phyloP scores from a whole-genome alignment of 192 early-diverging fungal species.

The Spinellus fusiger region DNA sequence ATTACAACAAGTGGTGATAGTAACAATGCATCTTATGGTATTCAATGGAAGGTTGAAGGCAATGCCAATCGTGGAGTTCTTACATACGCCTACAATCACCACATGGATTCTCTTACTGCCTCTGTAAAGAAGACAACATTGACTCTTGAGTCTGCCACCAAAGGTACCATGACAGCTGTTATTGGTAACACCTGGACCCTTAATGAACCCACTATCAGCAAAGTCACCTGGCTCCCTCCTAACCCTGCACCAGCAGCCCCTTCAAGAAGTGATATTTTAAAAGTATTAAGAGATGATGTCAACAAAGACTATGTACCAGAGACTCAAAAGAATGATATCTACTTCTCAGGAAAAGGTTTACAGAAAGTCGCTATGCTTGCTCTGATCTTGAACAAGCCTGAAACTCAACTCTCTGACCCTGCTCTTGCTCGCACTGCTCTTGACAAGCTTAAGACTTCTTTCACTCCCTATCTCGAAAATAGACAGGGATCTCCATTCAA shows the following conservation, averaged over 20 bases:
- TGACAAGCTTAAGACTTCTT: slow-evolving; percentile 21
- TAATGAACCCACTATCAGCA: slow-evolving; percentile 7
- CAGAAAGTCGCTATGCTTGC: slow-evolving; percentile 33
- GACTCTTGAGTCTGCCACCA: slow-evolving; percentile 18
- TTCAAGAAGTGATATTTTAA: slow-evolving; percentile 17
- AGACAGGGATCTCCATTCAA: slow-evolving; percentile 17
- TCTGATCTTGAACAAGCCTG: slow-evolving; percentile 22
- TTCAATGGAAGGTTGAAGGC: slow-evolving; percentile 22
- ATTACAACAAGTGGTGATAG: slow-evolving; percentile 6
- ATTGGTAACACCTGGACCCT: slow-evolving; percentile 25
- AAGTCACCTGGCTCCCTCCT: slow-evolving; percentile 20
- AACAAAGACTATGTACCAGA: slow-evolving; percentile 13
- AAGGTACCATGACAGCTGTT: slow-evolving; percentile 28
- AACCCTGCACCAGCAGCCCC: slow-evolving; percentile 9
- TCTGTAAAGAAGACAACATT: slow-evolving; percentile 10
- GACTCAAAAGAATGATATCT: slow-evolving; percentile 26
- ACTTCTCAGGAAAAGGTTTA: slow-evolving; percentile 35
- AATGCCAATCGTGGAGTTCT: slow-evolving; percentile 4
- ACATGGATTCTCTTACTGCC: background rate
- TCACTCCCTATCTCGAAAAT: slow-evolving; percentile 26
- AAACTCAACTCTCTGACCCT: slow-evolving; percentile 17
- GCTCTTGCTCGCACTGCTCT: slow-evolving; percentile 19
- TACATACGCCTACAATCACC: slow-evolving; percentile 31
- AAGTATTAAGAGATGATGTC: slow-evolving; percentile 13
- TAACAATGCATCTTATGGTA: slow-evolving; percentile 8